These are phyloP conservation scores for Pinus taeda DNA, from an alignment of 75 land plant species.

Conservation along the genomic window DNA sequence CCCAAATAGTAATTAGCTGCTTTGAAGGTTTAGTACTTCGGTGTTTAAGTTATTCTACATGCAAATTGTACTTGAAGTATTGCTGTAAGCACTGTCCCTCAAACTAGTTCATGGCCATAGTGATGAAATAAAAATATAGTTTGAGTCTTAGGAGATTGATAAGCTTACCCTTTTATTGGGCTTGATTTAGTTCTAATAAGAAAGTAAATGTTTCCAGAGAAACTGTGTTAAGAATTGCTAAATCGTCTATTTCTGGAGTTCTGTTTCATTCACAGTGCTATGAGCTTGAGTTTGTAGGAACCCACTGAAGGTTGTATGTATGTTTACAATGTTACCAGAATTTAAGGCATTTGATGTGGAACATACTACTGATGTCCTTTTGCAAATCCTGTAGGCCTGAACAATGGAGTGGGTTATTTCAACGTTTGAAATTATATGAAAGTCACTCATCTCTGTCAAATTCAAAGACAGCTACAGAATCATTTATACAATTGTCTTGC, in stretches of 20 bases:
- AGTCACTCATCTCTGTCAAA: constrained; percentile 22
- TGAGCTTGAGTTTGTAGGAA: neutral
- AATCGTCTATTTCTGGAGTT: too few relatives aligned
- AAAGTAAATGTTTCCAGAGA: too few relatives aligned
- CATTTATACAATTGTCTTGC: constrained; percentile 31
- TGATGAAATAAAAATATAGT: neutral
- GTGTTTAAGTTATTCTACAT: neutral
- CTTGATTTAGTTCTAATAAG: neutral
- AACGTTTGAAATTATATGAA: constrained; percentile 55
- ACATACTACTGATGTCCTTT: neutral
- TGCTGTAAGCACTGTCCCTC: neutral
- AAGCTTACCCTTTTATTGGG: neutral
- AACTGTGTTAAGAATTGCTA: too few relatives aligned
- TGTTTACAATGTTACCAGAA: too few relatives aligned
- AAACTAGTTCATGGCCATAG: neutral
- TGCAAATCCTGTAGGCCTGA: constrained; percentile 51
- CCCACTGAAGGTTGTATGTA: too few relatives aligned
- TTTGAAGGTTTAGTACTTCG: neutral
- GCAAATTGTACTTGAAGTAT: neutral
- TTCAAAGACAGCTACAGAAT: constrained; percentile 16
- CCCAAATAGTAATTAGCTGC: neutral
- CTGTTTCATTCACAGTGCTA: neutral
- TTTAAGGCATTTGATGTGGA: neutral
- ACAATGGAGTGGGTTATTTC: constrained; percentile 52
- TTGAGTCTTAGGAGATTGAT: too few relatives aligned